Evolutionary conservation across 139 green algal genomes (phyloP).

Genomic region (Zygnema circumcarinatum): DNA sequence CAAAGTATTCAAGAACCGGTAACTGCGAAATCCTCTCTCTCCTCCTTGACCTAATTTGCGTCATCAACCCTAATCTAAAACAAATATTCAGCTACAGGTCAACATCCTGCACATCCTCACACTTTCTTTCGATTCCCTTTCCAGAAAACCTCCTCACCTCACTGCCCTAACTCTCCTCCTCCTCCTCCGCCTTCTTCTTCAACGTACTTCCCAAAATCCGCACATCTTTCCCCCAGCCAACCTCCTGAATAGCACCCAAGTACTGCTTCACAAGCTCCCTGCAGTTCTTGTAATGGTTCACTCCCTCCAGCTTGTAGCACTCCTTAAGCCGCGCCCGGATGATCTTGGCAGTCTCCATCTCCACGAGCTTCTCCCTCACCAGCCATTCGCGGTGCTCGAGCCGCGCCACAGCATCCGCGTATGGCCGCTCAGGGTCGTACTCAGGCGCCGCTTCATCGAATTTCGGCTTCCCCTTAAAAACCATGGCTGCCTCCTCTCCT

Average conservation of each 20-base stretch:
- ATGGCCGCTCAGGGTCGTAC: conserved; percentile 38
- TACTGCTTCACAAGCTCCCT: conserved; percentile 55
- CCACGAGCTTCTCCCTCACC: conserved; percentile 58
- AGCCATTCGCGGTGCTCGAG: conserved; percentile 62
- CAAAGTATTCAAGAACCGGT: no score
- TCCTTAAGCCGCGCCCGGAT: conserved; percentile 53
- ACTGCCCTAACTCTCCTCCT: no score
- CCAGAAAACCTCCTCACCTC: no score
- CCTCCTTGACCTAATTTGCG: no score
- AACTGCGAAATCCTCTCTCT: no score
- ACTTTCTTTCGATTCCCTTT: no score
- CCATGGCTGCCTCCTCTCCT: conserved; percentile 44
- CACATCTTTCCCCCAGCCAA: conserved; percentile 52
- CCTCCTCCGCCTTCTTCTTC: background rate
- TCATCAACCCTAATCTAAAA: no score
- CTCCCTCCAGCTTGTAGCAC: conserved; percentile 60
- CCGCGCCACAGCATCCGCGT: conserved; percentile 54
- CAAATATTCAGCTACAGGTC: no score
- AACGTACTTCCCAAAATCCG: conserved; percentile 24
- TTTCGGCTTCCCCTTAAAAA: conserved; percentile 38
- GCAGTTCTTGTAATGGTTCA: conserved; percentile 64
- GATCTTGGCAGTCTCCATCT: conserved; percentile 59
- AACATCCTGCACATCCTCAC: no score
- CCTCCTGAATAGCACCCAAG: conserved; percentile 45
- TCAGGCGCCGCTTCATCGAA: conserved; percentile 56